Conservation (phyloP, 2,329 filamentous ascomycete species). For the Beauveria medogensis region DNA sequence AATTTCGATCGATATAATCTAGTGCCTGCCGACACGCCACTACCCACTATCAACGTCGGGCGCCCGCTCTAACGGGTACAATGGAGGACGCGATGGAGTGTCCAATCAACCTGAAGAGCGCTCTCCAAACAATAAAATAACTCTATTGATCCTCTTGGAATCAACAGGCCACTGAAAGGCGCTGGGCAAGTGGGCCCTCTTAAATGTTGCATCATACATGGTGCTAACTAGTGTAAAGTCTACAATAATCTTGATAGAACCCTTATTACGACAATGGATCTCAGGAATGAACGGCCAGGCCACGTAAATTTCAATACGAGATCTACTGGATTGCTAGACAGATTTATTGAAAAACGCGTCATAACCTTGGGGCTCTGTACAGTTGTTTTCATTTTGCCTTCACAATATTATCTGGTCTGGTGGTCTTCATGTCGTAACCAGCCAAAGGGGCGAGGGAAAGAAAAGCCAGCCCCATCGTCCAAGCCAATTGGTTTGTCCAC, state of each 20-base stretch:
- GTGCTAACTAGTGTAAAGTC: background rate
- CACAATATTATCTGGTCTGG: too few relatives aligned
- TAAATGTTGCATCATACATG: background rate
- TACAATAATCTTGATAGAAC: too few relatives aligned
- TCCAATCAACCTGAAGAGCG: background rate
- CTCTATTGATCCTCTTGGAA: too few relatives aligned
- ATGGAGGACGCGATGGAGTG: background rate
- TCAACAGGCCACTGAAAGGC: background rate
- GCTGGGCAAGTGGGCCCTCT: background rate
- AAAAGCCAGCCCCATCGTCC: too few relatives aligned
- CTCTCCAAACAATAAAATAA: background rate
- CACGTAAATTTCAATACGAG: background rate
- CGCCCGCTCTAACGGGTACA: too few relatives aligned
- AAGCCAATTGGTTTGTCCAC: too few relatives aligned
- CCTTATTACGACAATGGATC: background rate
- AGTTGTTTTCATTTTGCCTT: background rate
- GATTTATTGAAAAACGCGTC: background rate
- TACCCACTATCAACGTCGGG: too few relatives aligned
- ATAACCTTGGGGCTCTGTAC: background rate
- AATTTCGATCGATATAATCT: too few relatives aligned
- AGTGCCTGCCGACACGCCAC: too few relatives aligned
- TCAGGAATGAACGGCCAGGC: too few relatives aligned
- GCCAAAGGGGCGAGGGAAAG: too few relatives aligned
- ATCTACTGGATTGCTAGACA: background rate
- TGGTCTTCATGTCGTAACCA: too few relatives aligned